phyloP scores from a whole-genome alignment of 164 flowering plant species.

The Saururus chinensis region DNA sequence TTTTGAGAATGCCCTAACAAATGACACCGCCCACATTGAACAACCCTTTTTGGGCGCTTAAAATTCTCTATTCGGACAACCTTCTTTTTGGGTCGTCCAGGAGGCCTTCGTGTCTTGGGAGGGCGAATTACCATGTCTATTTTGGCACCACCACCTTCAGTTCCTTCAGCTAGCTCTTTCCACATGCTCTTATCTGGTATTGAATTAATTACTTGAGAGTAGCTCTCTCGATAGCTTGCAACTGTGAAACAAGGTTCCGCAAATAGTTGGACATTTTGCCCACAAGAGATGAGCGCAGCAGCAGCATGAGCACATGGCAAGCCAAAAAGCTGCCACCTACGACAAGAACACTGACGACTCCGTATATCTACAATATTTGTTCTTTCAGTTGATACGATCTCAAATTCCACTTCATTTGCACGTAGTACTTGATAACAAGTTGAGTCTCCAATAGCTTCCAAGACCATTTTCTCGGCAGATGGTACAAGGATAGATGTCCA shows the following conservation, averaged over 20 bases:
- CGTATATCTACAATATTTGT: constrained; percentile 55
- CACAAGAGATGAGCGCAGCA: constrained; percentile 84
- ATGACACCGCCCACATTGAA: constrained; percentile 93
- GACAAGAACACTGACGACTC: constrained; percentile 65
- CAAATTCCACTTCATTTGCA: constrained; percentile 64
- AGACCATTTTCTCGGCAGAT: constrained; percentile 43
- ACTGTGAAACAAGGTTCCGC: constrained; percentile 54
- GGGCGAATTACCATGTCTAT: constrained; percentile 60
- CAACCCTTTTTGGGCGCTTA: constrained; percentile 63
- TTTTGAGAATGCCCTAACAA: constrained; percentile 93
- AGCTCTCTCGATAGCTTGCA: constrained; percentile 38
- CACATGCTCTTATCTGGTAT: constrained; percentile 52
- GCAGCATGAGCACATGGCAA: constrained; percentile 97
- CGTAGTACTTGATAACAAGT: constrained; percentile 55
- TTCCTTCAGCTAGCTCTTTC: constrained; percentile 61
- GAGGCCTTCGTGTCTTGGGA: constrained; percentile 89
- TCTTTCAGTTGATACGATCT: constrained; percentile 83
- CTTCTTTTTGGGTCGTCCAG: constrained; percentile 95
- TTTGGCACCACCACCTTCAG: constrained; percentile 64
- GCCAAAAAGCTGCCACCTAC: constrained; percentile 92
- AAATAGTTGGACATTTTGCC: constrained; percentile 43
- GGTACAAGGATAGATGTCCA: constrained; percentile 44
- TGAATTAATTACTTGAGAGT: constrained; percentile 35
- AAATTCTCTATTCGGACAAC: constrained; percentile 64
- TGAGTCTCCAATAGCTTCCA: constrained; percentile 51